Conservation (phyloP, 1,284 basidiomycete species). For the Austroboletus novae-zelandiae region DNA sequence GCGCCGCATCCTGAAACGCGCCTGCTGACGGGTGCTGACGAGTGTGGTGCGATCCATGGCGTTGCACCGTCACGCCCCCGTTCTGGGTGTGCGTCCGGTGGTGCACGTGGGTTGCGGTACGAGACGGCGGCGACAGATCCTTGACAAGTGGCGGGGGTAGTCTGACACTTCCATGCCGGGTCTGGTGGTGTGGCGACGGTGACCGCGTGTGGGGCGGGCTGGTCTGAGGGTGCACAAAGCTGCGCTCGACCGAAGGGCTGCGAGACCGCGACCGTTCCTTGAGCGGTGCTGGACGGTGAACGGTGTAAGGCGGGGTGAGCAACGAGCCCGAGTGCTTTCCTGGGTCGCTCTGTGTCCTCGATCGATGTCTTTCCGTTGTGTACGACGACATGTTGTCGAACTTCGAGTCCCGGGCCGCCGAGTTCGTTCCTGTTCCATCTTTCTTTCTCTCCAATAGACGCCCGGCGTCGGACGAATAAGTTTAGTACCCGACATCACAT, state of each 20-base stretch:
- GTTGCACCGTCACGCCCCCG: conserved; percentile 9
- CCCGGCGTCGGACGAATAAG: no score
- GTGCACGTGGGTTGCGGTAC: not conserved
- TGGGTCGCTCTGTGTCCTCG: conserved; percentile 26
- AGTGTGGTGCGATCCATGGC: conserved; percentile 18
- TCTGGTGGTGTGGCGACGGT: conserved; percentile 16
- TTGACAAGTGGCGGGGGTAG: conserved; percentile 6
- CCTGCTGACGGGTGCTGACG: conserved; percentile 5
- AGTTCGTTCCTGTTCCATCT: no score
- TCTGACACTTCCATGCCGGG: no score
- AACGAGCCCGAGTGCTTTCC: conserved; percentile 9
- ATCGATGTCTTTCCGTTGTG: conserved; percentile 11
- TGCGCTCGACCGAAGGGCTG: conserved; percentile 21
- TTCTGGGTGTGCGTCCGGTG: conserved; percentile 8
- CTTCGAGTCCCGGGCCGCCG: no score
- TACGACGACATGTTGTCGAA: conserved; percentile 11
- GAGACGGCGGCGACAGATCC: conserved; percentile 22
- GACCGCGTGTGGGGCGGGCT: not conserved
- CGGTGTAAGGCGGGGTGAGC: conserved; percentile 23
- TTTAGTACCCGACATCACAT: no score
- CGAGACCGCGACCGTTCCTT: conserved; percentile 6
- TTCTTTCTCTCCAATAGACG: no score
- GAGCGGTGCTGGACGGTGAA: conserved; percentile 23
- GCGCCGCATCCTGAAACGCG: conserved; percentile 15
- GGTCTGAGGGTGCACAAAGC: not conserved